Conservation (phyloP, 139 green algal species). For the Nannochloris sp. region DNA sequence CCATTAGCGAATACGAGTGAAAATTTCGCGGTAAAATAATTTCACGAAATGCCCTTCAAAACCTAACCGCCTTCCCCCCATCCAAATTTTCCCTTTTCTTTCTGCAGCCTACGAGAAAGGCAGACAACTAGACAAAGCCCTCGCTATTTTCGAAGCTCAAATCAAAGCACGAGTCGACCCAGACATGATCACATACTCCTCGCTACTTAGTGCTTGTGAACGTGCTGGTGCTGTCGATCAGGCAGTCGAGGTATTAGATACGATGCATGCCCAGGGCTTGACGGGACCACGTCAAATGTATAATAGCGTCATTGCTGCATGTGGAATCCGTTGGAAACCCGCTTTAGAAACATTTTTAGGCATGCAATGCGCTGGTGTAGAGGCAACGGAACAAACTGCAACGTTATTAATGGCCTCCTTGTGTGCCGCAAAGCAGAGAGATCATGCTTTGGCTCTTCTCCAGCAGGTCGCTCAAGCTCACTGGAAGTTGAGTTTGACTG, state of each 20-base stretch:
- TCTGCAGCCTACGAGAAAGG: slow-evolving; percentile 30
- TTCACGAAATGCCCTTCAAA: too few relatives aligned
- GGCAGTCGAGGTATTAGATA: slow-evolving; percentile 28
- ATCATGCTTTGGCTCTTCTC: not conserved
- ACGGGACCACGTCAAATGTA: slow-evolving; percentile 26
- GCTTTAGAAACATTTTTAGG: slow-evolving; percentile 45
- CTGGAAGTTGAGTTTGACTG: not conserved
- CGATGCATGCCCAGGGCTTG: slow-evolving; percentile 20
- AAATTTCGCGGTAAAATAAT: too few relatives aligned
- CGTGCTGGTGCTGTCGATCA: slow-evolving; percentile 14
- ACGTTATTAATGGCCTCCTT: not conserved
- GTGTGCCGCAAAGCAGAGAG: not conserved
- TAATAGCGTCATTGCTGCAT: slow-evolving; percentile 19
- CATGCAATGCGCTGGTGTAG: slow-evolving; percentile 29
- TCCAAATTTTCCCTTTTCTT: too few relatives aligned
- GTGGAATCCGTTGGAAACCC: slow-evolving; percentile 10
- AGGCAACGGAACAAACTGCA: slow-evolving; percentile 1
- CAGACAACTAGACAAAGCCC: slow-evolving; percentile 28
- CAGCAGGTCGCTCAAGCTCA: not conserved
- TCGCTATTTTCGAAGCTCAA: slow-evolving; percentile 41
- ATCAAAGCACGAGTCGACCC: slow-evolving; percentile 27
- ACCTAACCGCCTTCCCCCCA: not conserved
- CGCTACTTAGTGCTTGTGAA: slow-evolving; percentile 36
- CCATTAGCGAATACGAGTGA: too few relatives aligned
- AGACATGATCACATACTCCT: slow-evolving; percentile 42